These are phyloP conservation scores for Lithohypha guttulata DNA, from an alignment of 2,329 filamentous ascomycete species.

Conservation along the genomic window DNA sequence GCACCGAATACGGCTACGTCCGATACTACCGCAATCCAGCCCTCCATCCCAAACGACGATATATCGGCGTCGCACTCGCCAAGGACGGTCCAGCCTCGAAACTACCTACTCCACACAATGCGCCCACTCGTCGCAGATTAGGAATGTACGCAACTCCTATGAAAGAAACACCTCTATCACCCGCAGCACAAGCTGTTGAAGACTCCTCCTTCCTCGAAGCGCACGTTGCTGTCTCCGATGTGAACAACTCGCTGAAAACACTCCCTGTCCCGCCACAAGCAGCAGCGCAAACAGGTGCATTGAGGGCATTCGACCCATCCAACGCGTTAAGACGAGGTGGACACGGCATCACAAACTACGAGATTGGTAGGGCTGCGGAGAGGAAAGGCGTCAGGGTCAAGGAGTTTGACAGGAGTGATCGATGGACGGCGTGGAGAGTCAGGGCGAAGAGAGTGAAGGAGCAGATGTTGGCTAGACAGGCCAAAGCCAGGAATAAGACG, in stretches of 20 bases:
- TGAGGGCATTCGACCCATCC: constrained; percentile 20
- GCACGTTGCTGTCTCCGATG: constrained; percentile 10
- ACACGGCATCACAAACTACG: constrained; percentile 44
- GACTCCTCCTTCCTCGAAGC: constrained; percentile 14
- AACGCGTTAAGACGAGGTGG: constrained; percentile 23
- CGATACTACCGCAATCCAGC: constrained; percentile 89
- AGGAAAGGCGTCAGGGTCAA: constrained; percentile 46
- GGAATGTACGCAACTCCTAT: constrained; percentile 53
- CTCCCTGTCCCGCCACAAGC: constrained; percentile 22
- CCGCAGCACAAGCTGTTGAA: constrained; percentile 9
- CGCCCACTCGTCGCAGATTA: constrained; percentile 62
- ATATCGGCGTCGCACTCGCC: constrained; percentile 86
- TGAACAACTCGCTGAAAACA: constrained; percentile 21
- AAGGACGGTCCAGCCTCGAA: constrained; percentile 51
- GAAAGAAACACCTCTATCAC: constrained; percentile 13
- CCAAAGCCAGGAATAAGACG: constrained; percentile 54
- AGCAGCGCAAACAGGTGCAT: constrained; percentile 21
- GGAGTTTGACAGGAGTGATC: constrained; percentile 46
- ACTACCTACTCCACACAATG: constrained; percentile 66
- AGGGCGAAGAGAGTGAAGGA: constrained; percentile 39
- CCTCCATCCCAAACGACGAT: constrained; percentile 75
- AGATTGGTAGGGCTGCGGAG: constrained; percentile 28
- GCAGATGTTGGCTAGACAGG: constrained; percentile 39
- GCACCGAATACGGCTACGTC: constrained; percentile 76
- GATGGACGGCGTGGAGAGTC: constrained; percentile 57